Evolutionary conservation across 495 filamentous ascomycete genomes (phyloP), one percentile per base, ranked within the genome.

Genomic region (Aspergillus conjunctus): DNA sequence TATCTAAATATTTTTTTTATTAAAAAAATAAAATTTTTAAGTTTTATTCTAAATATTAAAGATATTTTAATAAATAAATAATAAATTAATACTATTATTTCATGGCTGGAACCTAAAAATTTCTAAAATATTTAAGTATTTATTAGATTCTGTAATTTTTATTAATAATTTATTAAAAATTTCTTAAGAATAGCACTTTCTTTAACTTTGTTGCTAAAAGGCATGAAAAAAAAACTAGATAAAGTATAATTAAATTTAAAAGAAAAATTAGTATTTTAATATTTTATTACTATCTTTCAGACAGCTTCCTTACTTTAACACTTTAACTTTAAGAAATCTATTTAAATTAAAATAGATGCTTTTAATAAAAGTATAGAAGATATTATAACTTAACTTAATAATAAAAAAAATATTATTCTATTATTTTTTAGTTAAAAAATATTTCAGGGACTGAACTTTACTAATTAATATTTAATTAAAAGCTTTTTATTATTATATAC

Each of bases 321-420:
- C n/a, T 45, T 45, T 45, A n/a, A 45, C n/a, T 45, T 12, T 37
- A 37, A 12, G 12, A 37, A 37, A 37, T 37, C 33, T 37, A 37
- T 37, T n/a, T n/a, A n/a, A n/a, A n/a, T n/a, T n/a, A n/a, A n/a
- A n/a, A n/a, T n/a, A n/a, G n/a, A n/a, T n/a, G 6, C 12, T 37
- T 37, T 37, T 37, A 37, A 51, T 21, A 15, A 17, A 53, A n/a
- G 22, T 17, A 53, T 32, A 7, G 30, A n/a, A 15, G 30, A 26
- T 53, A 30, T 53, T 33, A 53, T 53, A 53, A 4, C n/a, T 6
- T 53, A 53, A 53, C 33, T 51, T 51, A 51, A 51, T 15, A 33
- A 33, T 52, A 33, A n/a, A 52, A 33, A 9, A 17, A n/a, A n/a
- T n/a, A n/a, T n/a, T n/a, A n/a, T n/a, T n/a, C n/a, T n/a, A n/a